Percentiles rank a stretch among this genome's conserved stretches.
phyloP scores from a whole-genome alignment of 1,284 basidiomycete species.

The Hemileccinum hortonii region DNA sequence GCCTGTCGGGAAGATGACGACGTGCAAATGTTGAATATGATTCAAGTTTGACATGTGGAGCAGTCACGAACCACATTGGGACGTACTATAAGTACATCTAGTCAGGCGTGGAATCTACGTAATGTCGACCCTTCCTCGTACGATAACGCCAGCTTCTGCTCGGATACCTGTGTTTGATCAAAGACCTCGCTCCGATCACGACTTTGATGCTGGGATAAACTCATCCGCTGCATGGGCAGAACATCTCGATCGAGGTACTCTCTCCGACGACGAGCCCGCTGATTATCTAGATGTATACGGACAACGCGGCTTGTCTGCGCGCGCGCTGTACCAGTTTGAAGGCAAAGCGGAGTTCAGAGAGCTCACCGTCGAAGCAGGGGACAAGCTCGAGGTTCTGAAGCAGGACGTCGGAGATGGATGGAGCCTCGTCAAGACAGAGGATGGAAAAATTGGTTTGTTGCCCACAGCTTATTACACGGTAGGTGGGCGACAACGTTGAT shows the following conservation, averaged over 20 bases:
- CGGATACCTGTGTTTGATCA: conserved; percentile 9
- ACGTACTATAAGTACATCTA: not conserved
- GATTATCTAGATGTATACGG: conserved; percentile 38
- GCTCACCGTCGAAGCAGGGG: conserved; percentile 61
- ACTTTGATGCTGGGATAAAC: conserved; percentile 75
- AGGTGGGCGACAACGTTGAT: conserved; percentile 19
- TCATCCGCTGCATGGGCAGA: conserved; percentile 74
- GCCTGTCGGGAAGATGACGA: not conserved
- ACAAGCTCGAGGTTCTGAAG: conserved; percentile 62
- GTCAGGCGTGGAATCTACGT: not conserved
- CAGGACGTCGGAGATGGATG: conserved; percentile 71
- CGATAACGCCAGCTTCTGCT: conserved; percentile 16
- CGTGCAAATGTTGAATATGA: not conserved
- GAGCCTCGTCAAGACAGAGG: conserved; percentile 59
- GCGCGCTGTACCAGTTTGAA: conserved; percentile 69
- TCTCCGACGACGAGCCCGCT: conserved; percentile 42
- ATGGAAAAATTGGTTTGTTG: conserved; percentile 65
- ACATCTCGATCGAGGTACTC: conserved; percentile 45
- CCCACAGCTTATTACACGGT: conserved; percentile 75
- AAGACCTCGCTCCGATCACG: conserved; percentile 35
- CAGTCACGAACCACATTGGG: not conserved
- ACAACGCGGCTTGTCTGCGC: conserved; percentile 48
- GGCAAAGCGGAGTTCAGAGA: conserved; percentile 74
- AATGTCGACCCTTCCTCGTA: conserved; percentile 36
- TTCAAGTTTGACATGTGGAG: conserved; percentile 9